Base-by-base conservation (phyloP, 2,329 filamentous ascomycete species). In the Aspergillus fructus region DNA sequence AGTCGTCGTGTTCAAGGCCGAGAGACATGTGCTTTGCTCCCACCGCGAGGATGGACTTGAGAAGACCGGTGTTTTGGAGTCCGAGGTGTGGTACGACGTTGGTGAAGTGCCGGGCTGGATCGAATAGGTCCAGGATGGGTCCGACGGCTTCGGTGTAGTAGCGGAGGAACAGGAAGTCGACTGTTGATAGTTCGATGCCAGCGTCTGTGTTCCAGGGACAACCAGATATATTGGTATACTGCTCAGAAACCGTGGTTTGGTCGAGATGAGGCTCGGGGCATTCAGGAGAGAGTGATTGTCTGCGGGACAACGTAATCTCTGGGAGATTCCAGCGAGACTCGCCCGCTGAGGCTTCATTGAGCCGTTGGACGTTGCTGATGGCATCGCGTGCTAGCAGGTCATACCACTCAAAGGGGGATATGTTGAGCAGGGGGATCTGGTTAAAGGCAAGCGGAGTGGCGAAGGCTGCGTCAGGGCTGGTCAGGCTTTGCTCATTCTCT, bases 331-430 rank as follows among this genome's bases (percentile, higher is more conserved):
- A 58, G 15, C 55, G 46, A 11, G 56, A 50, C 27, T 51, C 52
- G 33, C 46, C 49, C 24, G 39, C 27, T 30, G 27, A 30, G 9
- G 27, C 27, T 9, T 30, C 27, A 3, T 30, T 30, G 27, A 30
- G 27, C 40, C 56, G 56, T 49, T 59, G 56, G 34, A 59, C 52
- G 34, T 59, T 50, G 43, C 37, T 62, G 27, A 60, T 63, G n/a
- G 64, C 64, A 64, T 66, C 64, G 13, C 63, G 62, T 7, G 64
- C 64, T 17, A 66, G 34, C 39, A 64, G 53, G 27, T 66, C 64
- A 34, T 61, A 66, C 64, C 64, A 66, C 37, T 66, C 62, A n/a
- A 62, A 56, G 7, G 64, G 56, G 8, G 56, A 55, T 40, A 59
- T 55, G 13, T 59, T 52, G 2, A 55, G 52, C n/a, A 30, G 27